phyloP scores from a whole-genome alignment of 352 stramenopile species.

The Phytophthora crassamura region DNA sequence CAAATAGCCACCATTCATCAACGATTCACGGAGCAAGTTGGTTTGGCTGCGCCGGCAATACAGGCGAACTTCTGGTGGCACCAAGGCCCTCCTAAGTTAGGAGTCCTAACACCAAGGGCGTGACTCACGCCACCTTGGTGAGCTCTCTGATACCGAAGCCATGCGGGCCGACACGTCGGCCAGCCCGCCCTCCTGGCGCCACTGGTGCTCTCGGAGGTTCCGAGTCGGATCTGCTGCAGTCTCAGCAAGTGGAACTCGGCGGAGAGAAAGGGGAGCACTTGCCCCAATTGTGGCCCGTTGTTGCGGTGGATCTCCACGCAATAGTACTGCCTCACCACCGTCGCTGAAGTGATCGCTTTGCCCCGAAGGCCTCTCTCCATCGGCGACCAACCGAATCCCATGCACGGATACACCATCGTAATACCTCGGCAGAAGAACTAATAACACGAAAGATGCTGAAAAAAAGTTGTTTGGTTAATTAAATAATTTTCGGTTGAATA shows the following conservation, averaged over 20 bases:
- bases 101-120: too few relatives aligned
- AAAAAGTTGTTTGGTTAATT: conserved; percentile 10
- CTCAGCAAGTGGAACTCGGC: conserved; percentile 21
- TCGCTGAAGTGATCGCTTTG: too few relatives aligned
- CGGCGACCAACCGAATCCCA: too few relatives aligned
- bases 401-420: not conserved
- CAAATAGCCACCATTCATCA: conserved; percentile 71
- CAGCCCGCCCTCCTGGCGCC: conserved; percentile 81
- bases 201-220: conserved; percentile 91
- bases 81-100: too few relatives aligned
- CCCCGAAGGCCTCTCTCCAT: not conserved
- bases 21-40: conserved; percentile 61
- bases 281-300: not conserved
- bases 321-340: too few relatives aligned
- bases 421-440: not conserved
- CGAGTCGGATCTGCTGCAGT: conserved; percentile 87
- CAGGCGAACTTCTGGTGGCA: conserved; percentile 9
- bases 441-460: not conserved
- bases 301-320: too few relatives aligned
- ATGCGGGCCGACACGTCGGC: conserved; percentile 49
- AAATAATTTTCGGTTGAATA: conserved; percentile 39
- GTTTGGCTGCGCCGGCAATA: conserved; percentile 61
- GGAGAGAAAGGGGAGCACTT: conserved; percentile 19
- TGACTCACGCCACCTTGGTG: conserved; percentile 89
- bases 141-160: conserved; percentile 91